Evolutionary conservation across 2,329 filamentous ascomycete genomes (phyloP).

Genomic region (Pestalotiopsis sp.): DNA sequence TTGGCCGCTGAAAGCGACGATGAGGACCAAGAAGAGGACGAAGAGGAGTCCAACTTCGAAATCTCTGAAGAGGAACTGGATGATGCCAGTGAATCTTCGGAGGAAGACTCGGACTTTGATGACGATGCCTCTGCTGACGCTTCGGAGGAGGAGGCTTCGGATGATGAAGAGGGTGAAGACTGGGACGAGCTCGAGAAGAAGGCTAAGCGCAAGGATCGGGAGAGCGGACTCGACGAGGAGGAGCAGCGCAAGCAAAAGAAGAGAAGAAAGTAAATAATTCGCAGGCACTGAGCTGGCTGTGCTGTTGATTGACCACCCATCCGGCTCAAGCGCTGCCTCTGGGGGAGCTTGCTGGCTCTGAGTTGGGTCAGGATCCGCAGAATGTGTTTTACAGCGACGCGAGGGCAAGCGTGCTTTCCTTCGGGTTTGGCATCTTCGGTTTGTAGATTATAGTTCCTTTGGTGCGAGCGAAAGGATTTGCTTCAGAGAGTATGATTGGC

Average conservation of each 20-base stretch:
- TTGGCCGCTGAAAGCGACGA: constrained; percentile 85
- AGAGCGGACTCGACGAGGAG: constrained; percentile 71
- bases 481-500: neutral
- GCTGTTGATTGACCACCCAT: neutral
- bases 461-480: neutral
- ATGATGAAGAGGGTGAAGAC: constrained; percentile 77
- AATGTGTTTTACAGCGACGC: neutral
- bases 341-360: neutral
- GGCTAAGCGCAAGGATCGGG: constrained; percentile 81
- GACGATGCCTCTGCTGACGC: constrained; percentile 85
- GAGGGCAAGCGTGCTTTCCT: neutral
- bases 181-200: constrained; percentile 96
- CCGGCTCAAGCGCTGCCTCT: neutral
- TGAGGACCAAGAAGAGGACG: constrained; percentile 78
- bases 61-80: constrained; percentile 85
- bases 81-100: constrained; percentile 72
- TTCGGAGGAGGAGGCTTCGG: constrained; percentile 71
- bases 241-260: constrained; percentile 68
- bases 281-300: constrained; percentile 19
- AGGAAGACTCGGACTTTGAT: constrained; percentile 92
- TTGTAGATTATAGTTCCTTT: constrained; percentile 2
- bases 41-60: constrained; percentile 92
- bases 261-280: constrained; percentile 34
- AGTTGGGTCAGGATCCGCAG: neutral
- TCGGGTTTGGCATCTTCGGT: neutral